These are phyloP conservation scores for Aspergillus novofumigatus DNA, from an alignment of 2,329 filamentous ascomycete species.

Conservation along the genomic window DNA sequence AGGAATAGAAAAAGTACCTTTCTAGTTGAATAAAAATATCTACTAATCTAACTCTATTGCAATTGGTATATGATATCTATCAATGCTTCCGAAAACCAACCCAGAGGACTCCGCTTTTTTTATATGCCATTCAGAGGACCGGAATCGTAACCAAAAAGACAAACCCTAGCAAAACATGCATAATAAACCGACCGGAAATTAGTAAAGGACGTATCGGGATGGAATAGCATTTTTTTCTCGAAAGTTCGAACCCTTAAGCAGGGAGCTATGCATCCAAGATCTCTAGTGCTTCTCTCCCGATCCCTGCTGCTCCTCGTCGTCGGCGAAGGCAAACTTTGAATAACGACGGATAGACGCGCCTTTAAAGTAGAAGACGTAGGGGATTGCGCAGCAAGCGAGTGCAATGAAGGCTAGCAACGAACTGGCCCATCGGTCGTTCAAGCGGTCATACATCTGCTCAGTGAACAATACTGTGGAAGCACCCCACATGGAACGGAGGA, in stretches of 20 bases:
- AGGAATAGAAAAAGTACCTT: no score
- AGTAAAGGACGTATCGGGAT: not conserved
- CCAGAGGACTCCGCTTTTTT: not conserved
- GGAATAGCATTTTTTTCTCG: not conserved
- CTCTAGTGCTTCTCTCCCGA: constrained; percentile 3
- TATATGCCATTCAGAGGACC: not conserved
- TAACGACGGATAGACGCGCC: constrained; percentile 66
- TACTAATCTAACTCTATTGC: not conserved
- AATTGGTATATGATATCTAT: not conserved
- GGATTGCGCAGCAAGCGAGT: constrained; percentile 75
- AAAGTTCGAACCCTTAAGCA: not conserved
- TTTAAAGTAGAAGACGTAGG: constrained; percentile 75
- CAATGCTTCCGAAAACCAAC: not conserved
- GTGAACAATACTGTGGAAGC: constrained; percentile 75
- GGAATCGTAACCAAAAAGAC: not conserved
- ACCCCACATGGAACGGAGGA: constrained; percentile 74
- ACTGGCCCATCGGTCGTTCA: constrained; percentile 73
- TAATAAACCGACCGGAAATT: not conserved
- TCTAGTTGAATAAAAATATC: not conserved
- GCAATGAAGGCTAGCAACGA: constrained; percentile 68
- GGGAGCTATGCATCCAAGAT: not conserved
- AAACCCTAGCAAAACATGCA: not conserved
- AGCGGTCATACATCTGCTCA: constrained; percentile 69
- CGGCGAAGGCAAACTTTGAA: constrained; percentile 68
- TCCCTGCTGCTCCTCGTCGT: constrained; percentile 46